phyloP scores from a whole-genome alignment of 305 asterid genomes.

The Solanum hybrid region DNA sequence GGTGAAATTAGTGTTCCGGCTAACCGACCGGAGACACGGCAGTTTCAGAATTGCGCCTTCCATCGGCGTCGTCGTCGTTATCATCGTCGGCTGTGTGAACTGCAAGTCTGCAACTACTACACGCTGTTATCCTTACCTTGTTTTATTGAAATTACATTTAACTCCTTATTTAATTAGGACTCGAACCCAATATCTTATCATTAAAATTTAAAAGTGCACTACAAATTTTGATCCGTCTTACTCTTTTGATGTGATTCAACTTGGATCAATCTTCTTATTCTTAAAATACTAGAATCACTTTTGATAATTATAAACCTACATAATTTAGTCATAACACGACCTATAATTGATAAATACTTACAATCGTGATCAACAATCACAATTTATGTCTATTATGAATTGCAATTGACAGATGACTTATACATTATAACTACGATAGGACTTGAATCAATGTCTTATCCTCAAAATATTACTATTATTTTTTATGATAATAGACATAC shows the following conservation, averaged over 20 bases:
- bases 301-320: fast-evolving
- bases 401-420: fast-evolving
- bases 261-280: no score
- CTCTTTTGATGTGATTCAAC: not conserved
- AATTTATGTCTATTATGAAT: not conserved
- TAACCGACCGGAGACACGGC: slow-evolving; percentile 36
- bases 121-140: not conserved
- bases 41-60: slow-evolving; percentile 44
- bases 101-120: not conserved
- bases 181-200: not conserved
- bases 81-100: slow-evolving; percentile 9
- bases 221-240: not conserved
- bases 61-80: slow-evolving; percentile 33
- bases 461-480: no score
- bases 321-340: no score
- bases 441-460: fast-evolving
- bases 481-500: fast-evolving
- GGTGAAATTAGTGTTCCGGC: slow-evolving; percentile 17
- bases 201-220: not conserved
- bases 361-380: not conserved
- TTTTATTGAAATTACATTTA: not conserved
- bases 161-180: not conserved
- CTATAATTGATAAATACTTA: not conserved
- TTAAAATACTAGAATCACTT: not conserved
- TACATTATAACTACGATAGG: fast-evolving